Evolutionary conservation across 2,329 filamentous ascomycete species (phyloP).

Genomic region (Hymenoscyphus occultus): DNA sequence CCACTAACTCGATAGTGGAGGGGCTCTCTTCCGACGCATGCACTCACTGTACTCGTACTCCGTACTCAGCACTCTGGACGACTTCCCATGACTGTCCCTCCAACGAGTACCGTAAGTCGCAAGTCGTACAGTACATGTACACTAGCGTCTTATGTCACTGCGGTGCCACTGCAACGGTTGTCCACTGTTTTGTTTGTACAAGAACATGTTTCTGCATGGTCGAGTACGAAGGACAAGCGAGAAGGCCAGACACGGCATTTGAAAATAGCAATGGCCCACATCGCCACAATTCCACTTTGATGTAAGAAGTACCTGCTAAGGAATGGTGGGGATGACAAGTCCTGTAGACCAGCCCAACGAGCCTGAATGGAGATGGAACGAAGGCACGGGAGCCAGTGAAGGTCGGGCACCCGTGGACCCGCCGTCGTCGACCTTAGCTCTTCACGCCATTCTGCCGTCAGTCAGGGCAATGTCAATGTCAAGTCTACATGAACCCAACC

Average conservation of each 20-base stretch:
- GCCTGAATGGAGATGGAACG: slow-evolving; percentile 2
- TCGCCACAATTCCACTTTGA: background rate
- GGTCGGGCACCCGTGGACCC: no score
- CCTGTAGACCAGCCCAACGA: slow-evolving; percentile 12
- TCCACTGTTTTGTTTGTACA: background rate
- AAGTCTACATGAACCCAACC: no score
- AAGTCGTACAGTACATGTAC: background rate
- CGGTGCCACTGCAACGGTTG: background rate
- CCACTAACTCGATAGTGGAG: background rate
- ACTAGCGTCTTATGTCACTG: background rate
- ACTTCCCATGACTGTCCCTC: no score
- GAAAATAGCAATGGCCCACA: background rate
- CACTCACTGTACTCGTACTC: no score
- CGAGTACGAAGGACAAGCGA: background rate
- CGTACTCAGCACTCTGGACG: no score
- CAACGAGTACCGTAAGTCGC: no score
- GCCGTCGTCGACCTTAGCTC: no score
- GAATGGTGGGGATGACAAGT: background rate
- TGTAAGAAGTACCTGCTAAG: no score
- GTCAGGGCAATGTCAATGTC: no score
- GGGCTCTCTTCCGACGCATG: no score
- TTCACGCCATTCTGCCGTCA: no score
- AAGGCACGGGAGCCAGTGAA: no score
- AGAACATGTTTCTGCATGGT: background rate
- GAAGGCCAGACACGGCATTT: background rate